Base-by-base conservation (phyloP, 2,329 filamentous ascomycete genomes). In the Diaporthe amygdali region DNA sequence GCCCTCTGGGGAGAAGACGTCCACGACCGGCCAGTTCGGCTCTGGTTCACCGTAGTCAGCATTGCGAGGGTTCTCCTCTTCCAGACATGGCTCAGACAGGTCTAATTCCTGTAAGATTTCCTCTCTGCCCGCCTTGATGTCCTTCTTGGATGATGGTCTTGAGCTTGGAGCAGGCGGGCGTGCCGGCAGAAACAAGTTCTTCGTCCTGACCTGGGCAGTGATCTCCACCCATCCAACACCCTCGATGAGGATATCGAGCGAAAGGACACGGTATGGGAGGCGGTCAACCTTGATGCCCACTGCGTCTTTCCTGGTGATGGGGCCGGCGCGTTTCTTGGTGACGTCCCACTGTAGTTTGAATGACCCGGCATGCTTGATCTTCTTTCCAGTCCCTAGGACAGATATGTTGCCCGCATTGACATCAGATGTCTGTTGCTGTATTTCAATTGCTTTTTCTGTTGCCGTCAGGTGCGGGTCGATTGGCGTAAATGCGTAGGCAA, bases 151-250 rank as follows among this genome's bases (percentile, higher is more conserved):
- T 25, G 49, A 47, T 12, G 66, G 52, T 17, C 27, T 68, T 17
- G 51, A 15, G n/a, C 46, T 72, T 3, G 17, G 12, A 9, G 30
- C n/a, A 5, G 41, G 15, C 10, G 30, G 5, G 20, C 66, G 49
- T 72, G 39, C 71, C 69, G 51, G 77, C 68, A 51, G 55, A 55
- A 73, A 82, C 68, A 86, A 81, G 71, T 87, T 84, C 77, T 82
- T 88, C 20, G 86, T 89, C 64, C 96, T 90, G 12, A 97, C 90
- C 82, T 99, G 96, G 3, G 92, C 92, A 0, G 91, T 91, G 49
- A 99, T 81, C 81, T 99, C 96, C 2, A 99, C 88, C 93, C 97
- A 99, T 9, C 96, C 96, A 32, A 95, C 92, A 2, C 96, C 95
- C 80, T 98, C 96, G 63, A 99, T 91, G 17, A 99, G 84, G 30